Base-by-base conservation (phyloP, 2,329 filamentous ascomycete species). In the Penicillium sp. region DNA sequence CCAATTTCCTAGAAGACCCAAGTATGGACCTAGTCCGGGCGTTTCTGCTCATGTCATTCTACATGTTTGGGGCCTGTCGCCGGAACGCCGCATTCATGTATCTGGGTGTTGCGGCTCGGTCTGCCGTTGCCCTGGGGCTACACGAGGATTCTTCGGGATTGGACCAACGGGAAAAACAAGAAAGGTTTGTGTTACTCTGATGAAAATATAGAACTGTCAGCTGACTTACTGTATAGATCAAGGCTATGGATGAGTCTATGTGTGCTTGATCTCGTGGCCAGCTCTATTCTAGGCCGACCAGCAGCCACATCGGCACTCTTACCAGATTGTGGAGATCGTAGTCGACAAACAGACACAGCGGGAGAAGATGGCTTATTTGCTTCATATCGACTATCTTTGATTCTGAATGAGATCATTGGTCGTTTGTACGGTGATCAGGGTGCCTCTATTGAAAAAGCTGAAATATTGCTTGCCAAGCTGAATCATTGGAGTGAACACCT, bases 61-160 rank as follows among this genome's bases (percentile, higher is more conserved):
- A 85, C 61, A 83, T 85, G 78, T 76, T 85, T 3, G 83, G 82
- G 0, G 81, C 82, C 4, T 86, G 84, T 52, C 81, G 82, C 31
- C 76, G 84, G 9, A 86, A 86, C 55, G 78, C 84, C 0, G 85
- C 85, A 0, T 88, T 85, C 53, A 86, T 88, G 82, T 87, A 87
- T 54, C 68, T 88, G 2, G 85, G 85, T 0, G 80, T 87, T 9
- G 85, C 85, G 1, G 77, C 81, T 0, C 80, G 83, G 53, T 82
- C 84, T 0, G 84, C 85, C 0, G 80, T 82, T 3, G 82, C 83
- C 0, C 64, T 88, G 0, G 85, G 85, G 0, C 64, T 87, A 7
- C 83, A 87, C 19, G 62, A 59, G 21, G 69, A 69, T 27, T 54
- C 57, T 6, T 58, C 60, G 7, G 60, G 57, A 16, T 50, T 61